Percentiles rank a stretch among this genome's conserved stretches.
These are phyloP conservation scores for Diospyros lotus DNA, from an alignment of 148 eudicot genomes.

Conservation along the genomic window DNA sequence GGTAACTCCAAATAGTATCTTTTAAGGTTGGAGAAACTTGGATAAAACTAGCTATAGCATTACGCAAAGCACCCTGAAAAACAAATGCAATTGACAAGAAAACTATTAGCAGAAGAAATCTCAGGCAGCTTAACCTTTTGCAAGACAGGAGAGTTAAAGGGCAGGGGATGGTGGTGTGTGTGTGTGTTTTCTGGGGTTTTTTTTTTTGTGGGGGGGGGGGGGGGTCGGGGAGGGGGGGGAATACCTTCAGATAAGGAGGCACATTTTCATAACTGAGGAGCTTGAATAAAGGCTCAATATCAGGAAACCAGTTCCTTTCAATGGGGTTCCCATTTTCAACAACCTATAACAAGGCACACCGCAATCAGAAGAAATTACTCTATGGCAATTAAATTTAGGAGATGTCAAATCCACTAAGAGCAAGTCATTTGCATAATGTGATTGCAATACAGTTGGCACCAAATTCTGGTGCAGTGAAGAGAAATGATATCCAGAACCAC, in stretches of 20 bases:
- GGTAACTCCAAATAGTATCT: slow-evolving; percentile 83
- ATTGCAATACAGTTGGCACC: background rate
- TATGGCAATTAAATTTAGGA: background rate
- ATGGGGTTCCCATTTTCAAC: slow-evolving; percentile 74
- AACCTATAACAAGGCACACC: slow-evolving; percentile 41
- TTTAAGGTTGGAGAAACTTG: slow-evolving; percentile 71
- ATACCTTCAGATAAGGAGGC: slow-evolving; percentile 93
- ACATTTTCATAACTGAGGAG: slow-evolving; percentile 97
- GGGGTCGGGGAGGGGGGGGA: background rate
- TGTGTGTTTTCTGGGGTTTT: too few species aligned
- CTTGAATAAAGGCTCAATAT: slow-evolving; percentile 91
- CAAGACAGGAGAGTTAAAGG: background rate
- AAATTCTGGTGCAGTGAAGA: background rate
- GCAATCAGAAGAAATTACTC: background rate
- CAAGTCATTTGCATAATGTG: background rate
- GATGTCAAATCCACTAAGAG: background rate
- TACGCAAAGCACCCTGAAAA: slow-evolving; percentile 81
- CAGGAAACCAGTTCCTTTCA: slow-evolving; percentile 90
- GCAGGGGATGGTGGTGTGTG: too few species aligned
- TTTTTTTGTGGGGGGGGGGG: too few species aligned
- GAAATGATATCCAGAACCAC: too few species aligned
- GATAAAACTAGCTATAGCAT: slow-evolving; percentile 66
- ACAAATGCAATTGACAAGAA: slow-evolving; percentile 10
- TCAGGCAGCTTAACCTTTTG: background rate
- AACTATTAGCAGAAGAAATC: slow-evolving; percentile 9